Percentiles rank a stretch among this genome's conserved stretches.
These are phyloP conservation scores for Triticum monococcum DNA, from an alignment of 176 grass and related monocot genomes.

Conservation along the genomic window DNA sequence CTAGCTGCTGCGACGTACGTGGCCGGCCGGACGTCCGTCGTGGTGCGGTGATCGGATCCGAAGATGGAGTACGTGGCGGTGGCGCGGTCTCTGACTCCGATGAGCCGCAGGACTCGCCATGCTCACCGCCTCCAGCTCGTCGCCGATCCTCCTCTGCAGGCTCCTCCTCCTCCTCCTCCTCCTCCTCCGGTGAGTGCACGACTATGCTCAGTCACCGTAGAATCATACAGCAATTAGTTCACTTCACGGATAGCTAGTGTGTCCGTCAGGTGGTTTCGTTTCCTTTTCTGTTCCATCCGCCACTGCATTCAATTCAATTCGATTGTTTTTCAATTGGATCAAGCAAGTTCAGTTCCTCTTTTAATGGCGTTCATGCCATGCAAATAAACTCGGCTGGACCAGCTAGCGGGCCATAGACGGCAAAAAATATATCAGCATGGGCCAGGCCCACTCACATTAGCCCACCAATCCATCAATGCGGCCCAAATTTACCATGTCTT, in stretches of 20 bases:
- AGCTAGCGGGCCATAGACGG: not conserved
- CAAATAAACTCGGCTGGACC: not conserved
- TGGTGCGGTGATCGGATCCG: not conserved
- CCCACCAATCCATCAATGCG: not conserved
- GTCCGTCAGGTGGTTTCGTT: not conserved
- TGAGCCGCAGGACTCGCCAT: not conserved
- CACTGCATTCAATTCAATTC: not conserved
- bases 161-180: not conserved
- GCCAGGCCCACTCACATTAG: not conserved
- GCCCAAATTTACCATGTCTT: not conserved
- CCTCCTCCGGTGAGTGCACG: not conserved
- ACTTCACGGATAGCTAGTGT: not conserved
- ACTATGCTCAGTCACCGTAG: not conserved
- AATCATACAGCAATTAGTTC: not conserved
- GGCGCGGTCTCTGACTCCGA: not conserved
- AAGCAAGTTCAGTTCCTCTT: not conserved
- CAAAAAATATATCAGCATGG: not conserved
- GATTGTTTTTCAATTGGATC: no score
- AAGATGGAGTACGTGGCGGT: not conserved
- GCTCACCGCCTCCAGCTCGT: not conserved
- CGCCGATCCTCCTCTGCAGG: not conserved
- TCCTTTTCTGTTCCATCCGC: not conserved
- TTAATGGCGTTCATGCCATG: not conserved
- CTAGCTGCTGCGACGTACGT: no score
- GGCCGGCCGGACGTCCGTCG: no score